Base-by-base conservation (phyloP, 2,329 filamentous ascomycete genomes). In the Penicillium verrucosum region DNA sequence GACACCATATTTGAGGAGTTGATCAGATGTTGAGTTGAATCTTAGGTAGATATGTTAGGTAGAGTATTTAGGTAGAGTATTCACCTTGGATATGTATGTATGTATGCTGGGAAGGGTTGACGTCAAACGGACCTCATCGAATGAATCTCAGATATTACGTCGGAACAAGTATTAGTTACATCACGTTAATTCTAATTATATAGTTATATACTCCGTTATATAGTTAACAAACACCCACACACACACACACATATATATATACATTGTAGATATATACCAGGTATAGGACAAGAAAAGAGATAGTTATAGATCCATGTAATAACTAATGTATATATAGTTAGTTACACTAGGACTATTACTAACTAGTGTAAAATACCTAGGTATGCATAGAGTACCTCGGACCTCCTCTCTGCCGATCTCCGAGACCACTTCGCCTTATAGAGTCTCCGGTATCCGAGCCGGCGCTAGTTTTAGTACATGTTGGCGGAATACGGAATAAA, bases 121-220 rank as follows among this genome's bases (percentile, higher is more conserved):
- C 64, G 65, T 68, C 58, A 65, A 65, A 10, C 14, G 40, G 53
- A 66, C 45, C 43, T 65, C 65, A 62, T 41, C 12, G 16, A 18
- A 40, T 21, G n/a, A 21, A 40, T 14, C 1, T 29, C 25, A 12
- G 32, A 9, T 27, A 16, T 25, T 34, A 21, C 43, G 12, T 25
- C n/a, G 42, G 3, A 21, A 34, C 8, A 21, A n/a, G 41, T 9
- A 43, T 11, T 12, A 5, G 16, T 32, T 30, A 18, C 43, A 32
- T 45, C 29, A 45, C 11, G 16, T 41, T 18, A 30, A 4, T 21
- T 3, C 21, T 21, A 21, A 21, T 3, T 3, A 21, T 21, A 21
- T 21, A 21, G 1, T 21, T 21, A 21, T 21, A 21, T 30, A 30
- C 9, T 29, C 2, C 8, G 7, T 29, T 21, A 21, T 21, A 21